Base-by-base conservation (phyloP, 1,284 basidiomycete genomes). In the Apiotrichum siamense region DNA sequence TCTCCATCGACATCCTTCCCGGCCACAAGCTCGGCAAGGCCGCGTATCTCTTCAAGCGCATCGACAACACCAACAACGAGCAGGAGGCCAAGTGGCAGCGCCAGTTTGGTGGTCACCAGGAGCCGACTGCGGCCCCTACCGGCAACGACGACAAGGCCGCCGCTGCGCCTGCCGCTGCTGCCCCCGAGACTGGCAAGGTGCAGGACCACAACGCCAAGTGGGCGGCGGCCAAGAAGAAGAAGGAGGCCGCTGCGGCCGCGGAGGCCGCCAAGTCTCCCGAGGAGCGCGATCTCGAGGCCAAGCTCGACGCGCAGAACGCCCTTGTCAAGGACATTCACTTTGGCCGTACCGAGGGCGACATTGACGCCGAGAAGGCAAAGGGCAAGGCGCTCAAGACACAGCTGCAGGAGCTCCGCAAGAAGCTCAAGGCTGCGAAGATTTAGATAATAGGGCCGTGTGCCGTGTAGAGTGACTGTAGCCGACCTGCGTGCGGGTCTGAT, bases 21-120 rank as follows among this genome's bases (percentile, higher is more conserved):
- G 91, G 91, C 0, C 94, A 97, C 76, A 78, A 76, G 48, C 84
- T 97, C 55, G 88, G 89, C 50, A 84, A 81, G 61, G 89, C 94
- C 7, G 86, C 83, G 45, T 87, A 97, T 74, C 75, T 98, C 60
- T 97, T 98, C 80, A 90, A 88, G 77, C 85, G 83, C 67, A 97
- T 98, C 60, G 90, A 97, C 54, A 69, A 73, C 56, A 57, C 66
- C 37, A 58, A 65, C 51, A 88, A 91, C 61, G 86, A 84, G 73
- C 87, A 88, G 83, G 87, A 85, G 36, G 85, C 88, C 32, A 79
- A 81, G 11, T 97, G 87, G 86, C 81, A 86, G 58, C 76, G 75
- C 43, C 83, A 85, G 73, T 98, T 93, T 62, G 87, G 86, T 18
- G 90, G 89, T 13, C 77, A 59, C 69, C 75, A 65, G 24, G 65